Evolutionary conservation across 2,329 filamentous ascomycete genomes (phyloP).

Genomic region (Talaromyces sp.): DNA sequence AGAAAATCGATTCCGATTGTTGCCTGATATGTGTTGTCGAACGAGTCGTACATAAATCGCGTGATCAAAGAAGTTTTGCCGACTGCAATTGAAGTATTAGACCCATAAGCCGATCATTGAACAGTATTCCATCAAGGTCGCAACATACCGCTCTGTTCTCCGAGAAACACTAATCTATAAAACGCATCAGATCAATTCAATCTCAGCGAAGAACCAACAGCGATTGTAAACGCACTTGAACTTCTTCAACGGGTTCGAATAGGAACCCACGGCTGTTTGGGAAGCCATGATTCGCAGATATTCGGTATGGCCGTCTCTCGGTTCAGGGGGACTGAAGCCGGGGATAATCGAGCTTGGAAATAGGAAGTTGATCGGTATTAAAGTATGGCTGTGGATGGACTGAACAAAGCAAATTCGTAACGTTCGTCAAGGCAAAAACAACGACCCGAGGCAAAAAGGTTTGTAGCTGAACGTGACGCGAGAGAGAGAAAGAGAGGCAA

Average conservation of each 20-base stretch:
- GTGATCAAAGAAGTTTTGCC: slow-evolving; percentile 99
- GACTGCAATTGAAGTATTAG: slow-evolving; percentile 56
- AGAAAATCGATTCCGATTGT: slow-evolving; percentile 99
- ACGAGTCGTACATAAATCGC: slow-evolving; percentile 99
- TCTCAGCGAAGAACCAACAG: not conserved
- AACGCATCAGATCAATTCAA: slow-evolving; percentile 24
- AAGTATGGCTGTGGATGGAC: not conserved
- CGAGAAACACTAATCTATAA: slow-evolving; percentile 85
- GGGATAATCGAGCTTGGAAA: slow-evolving; percentile 3
- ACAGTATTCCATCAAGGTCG: slow-evolving; percentile 7
- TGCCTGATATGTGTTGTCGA: slow-evolving; percentile 99
- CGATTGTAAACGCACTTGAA: slow-evolving; percentile 72
- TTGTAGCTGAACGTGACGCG: not conserved
- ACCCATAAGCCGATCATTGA: slow-evolving; percentile 18
- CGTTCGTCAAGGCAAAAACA: slow-evolving; percentile 15
- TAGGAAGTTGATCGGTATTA: not conserved
- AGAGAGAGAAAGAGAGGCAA: not conserved
- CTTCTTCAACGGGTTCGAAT: slow-evolving; percentile 99
- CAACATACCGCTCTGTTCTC: slow-evolving; percentile 89
- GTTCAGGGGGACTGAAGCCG: slow-evolving; percentile 32
- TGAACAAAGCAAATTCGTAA: slow-evolving; percentile 17
- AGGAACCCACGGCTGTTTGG: slow-evolving; percentile 72
- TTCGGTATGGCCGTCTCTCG: slow-evolving; percentile 33
- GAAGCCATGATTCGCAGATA: slow-evolving; percentile 61
- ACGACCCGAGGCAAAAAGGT: not conserved